Evolutionary conservation across 2,329 filamentous ascomycete species (phyloP), one percentile per base, ranked within the genome.

Genomic region (Hymenoscyphus albidus): DNA sequence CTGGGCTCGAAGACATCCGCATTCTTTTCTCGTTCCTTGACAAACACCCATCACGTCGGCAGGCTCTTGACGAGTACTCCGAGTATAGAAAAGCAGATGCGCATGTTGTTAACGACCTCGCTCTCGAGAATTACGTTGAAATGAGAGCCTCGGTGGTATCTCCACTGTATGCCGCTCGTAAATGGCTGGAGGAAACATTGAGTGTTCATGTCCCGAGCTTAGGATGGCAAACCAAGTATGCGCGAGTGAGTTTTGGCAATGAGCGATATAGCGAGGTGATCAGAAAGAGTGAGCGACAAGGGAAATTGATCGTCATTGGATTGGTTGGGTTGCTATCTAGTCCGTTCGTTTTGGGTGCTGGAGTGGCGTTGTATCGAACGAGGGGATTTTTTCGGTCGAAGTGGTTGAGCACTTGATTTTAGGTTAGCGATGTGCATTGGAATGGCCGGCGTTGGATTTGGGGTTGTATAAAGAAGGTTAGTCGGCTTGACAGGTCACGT

Each of bases 181-280:
- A 99, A 78, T 88, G 82, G 69, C 80, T 97, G 14, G 95, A 99
- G 74, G 95, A 99, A 79, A 85, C 84, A 40, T 80, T 98, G 61
- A 91, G 89, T 61, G 84, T 90, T 14, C 88, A 90, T 71, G 74
- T 96, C 1, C 95, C 95, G 0, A 79, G 83, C 32, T 78, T 93
- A 13, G 95, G 94, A 0, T 97, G 94, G 88, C 87, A 89, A 74
- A 99, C 95, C 1, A 92, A 97, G 78, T 99, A 99, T 75, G 88
- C 90, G 0, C 85, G 94, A 22, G 89, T 99, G 9, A 97, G 93
- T 70, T 99, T 99, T 76, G 92, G 92, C 65, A 97, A 97, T 73
- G 90, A 96, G 78, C 81, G 91, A 22, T 99, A 99, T 77, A 91
- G 90, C 0, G 89, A 96, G 66, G 90, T 98, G 3, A 83, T 92